Percentiles rank a stretch among this genome's conserved stretches.
phyloP scores from a whole-genome alignment of 108 stramenopile species.

The Cylindrotheca fusiformis region DNA sequence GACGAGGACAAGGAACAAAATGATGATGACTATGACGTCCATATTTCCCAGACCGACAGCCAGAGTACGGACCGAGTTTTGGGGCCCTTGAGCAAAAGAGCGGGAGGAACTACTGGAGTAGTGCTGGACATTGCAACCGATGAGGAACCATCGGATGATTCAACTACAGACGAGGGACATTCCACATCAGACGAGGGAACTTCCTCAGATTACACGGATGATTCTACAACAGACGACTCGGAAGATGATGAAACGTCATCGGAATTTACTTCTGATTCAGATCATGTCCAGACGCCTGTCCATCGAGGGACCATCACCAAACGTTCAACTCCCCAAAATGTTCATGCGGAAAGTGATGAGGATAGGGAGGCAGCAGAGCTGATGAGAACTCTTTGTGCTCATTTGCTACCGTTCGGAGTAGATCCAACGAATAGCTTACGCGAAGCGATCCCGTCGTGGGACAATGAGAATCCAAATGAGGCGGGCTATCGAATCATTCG shows the following conservation, averaged over 20 bases:
- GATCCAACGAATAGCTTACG: slow-evolving; percentile 27
- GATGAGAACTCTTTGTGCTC: slow-evolving; percentile 75
- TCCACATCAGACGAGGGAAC: neutral
- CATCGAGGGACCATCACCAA: neutral
- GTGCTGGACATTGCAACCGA: slow-evolving; percentile 47
- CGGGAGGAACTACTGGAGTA: slow-evolving; percentile 75
- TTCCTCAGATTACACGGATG: neutral
- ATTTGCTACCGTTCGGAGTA: slow-evolving; percentile 62
- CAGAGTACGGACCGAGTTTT: slow-evolving; percentile 34
- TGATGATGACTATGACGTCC: slow-evolving; percentile 4
- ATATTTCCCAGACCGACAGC: neutral
- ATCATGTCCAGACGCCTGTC: neutral
- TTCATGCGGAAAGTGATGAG: slow-evolving; percentile 20
- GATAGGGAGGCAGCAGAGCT: slow-evolving; percentile 47
- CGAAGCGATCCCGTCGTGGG: slow-evolving; percentile 53
- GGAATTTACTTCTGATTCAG: neutral
- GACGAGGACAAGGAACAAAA: slow-evolving; percentile 15
- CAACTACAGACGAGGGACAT: neutral
- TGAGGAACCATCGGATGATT: slow-evolving; percentile 5
- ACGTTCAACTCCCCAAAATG: neutral
- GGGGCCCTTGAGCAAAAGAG: slow-evolving; percentile 62
- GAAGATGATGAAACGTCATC: slow-evolving; percentile 1
- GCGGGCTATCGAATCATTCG: slow-evolving; percentile 74
- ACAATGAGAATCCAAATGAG: slow-evolving; percentile 76
- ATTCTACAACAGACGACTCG: neutral